Conservation (phyloP, 306 rosid species). For the Rubus idaeus region DNA sequence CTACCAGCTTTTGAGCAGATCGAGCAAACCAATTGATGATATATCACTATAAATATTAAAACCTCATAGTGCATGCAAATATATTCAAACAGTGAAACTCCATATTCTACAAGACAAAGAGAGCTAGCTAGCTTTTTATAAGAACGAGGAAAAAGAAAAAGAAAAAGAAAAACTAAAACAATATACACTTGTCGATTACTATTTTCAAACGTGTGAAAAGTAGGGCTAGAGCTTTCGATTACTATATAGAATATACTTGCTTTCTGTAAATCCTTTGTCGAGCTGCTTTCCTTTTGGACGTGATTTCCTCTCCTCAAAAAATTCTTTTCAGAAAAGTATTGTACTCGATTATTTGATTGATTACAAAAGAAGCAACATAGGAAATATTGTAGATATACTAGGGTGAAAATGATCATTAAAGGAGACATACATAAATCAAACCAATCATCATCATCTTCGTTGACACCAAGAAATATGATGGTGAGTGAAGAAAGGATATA, state of each 20-base stretch:
- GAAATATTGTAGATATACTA: background rate
- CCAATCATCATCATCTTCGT: conserved; percentile 31
- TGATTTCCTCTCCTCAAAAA: background rate
- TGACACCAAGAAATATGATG: conserved; percentile 34
- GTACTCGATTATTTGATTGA: background rate
- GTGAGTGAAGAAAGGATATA: conserved; percentile 26
- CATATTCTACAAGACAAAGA: background rate
- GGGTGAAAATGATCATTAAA: conserved; percentile 15
- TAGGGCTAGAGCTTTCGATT: background rate
- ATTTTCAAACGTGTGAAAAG: background rate
- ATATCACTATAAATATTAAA: background rate
- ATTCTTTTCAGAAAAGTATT: background rate
- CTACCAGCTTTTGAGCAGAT: background rate
- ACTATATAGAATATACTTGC: background rate
- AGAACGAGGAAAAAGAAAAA: background rate
- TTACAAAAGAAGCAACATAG: background rate
- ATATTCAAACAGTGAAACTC: background rate
- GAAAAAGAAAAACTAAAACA: background rate
- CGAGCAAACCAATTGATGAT: background rate
- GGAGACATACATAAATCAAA: conserved; percentile 5
- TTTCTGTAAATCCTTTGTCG: background rate
- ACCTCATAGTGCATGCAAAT: background rate
- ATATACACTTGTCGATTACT: background rate
- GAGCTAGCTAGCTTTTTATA: background rate
- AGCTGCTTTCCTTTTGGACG: background rate